These are phyloP conservation scores for Fusarium sp. DNA, from an alignment of 2,329 filamentous ascomycete species.

Conservation along the genomic window DNA sequence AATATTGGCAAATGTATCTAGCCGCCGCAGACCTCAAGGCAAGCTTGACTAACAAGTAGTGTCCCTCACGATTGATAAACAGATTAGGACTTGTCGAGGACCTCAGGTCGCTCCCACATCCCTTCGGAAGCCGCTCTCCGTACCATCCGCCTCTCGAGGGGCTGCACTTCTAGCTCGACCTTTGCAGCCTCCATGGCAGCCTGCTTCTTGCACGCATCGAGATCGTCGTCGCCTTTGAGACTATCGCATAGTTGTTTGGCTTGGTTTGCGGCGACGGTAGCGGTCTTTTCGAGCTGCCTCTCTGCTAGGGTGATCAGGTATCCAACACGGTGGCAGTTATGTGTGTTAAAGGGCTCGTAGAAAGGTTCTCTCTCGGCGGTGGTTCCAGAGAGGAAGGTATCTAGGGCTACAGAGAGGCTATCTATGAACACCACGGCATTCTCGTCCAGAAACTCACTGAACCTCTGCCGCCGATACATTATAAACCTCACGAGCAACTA, in stretches of 20 bases:
- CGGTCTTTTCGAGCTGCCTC: constrained; percentile 70
- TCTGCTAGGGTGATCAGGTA: constrained; percentile 72
- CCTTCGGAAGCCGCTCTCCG: constrained; percentile 61
- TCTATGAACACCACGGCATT: too few relatives aligned
- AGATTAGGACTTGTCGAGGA: constrained; percentile 62
- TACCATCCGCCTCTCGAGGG: constrained; percentile 57
- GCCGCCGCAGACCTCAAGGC: too few relatives aligned
- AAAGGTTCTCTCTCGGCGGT: constrained; percentile 47
- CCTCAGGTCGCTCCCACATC: constrained; percentile 67
- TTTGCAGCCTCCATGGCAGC: constrained; percentile 34
- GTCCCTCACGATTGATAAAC: too few relatives aligned
- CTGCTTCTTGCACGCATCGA: constrained; percentile 47
- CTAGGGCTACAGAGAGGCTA: constrained; percentile 64
- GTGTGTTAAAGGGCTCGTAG: constrained; percentile 72
- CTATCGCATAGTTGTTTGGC: constrained; percentile 56
- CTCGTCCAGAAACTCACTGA: too few relatives aligned
- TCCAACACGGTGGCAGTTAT: constrained; percentile 69
- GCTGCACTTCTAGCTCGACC: constrained; percentile 48
- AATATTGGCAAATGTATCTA: too few relatives aligned
- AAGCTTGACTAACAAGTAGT: too few relatives aligned
- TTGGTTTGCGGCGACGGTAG: constrained; percentile 58
- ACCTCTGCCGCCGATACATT: too few relatives aligned
- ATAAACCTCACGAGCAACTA: too few relatives aligned
- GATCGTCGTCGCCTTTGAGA: constrained; percentile 62
- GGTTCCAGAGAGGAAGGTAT: constrained; percentile 52